These are phyloP conservation scores for Apiospora koreana DNA, from an alignment of 2,329 filamentous ascomycete genomes.

Conservation along the genomic window DNA sequence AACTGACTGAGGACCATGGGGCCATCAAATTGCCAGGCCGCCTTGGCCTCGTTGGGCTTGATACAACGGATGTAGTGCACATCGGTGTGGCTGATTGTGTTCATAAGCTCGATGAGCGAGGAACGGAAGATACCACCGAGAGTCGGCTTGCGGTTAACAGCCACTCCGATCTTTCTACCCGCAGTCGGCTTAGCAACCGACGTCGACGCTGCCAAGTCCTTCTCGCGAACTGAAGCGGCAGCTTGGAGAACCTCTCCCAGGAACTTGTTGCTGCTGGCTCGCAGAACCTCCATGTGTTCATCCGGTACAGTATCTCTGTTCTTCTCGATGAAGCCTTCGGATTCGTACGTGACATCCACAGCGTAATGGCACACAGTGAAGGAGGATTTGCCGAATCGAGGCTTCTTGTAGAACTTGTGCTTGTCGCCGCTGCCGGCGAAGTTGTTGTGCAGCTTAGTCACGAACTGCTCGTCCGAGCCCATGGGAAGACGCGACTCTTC, in stretches of 20 bases:
- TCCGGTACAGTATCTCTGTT: slow-evolving; percentile 98
- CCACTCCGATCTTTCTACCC: slow-evolving; percentile 85
- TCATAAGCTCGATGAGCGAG: slow-evolving; percentile 96
- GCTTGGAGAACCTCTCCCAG: slow-evolving; percentile 82
- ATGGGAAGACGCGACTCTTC: slow-evolving; percentile 96
- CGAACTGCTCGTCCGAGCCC: slow-evolving; percentile 96
- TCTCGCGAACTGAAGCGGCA: slow-evolving; percentile 84
- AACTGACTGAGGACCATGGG: slow-evolving; percentile 98
- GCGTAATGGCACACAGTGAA: slow-evolving; percentile 99
- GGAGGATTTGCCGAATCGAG: slow-evolving; percentile 92
- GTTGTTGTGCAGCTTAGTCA: slow-evolving; percentile 93
- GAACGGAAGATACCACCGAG: slow-evolving; percentile 98
- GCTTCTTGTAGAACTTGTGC: slow-evolving; percentile 98
- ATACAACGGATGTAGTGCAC: slow-evolving; percentile 99
- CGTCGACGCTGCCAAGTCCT: slow-evolving; percentile 69
- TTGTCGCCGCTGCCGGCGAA: slow-evolving; percentile 74
- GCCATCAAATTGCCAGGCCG: slow-evolving; percentile 96
- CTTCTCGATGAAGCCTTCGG: slow-evolving; percentile 98
- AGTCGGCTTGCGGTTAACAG: slow-evolving; percentile 93
- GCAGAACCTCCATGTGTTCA: slow-evolving; percentile 93
- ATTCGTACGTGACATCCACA: slow-evolving; percentile 97
- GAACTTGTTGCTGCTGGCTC: slow-evolving; percentile 81
- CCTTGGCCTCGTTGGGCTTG: slow-evolving; percentile 97
- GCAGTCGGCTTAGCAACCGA: slow-evolving; percentile 77
- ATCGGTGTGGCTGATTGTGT: slow-evolving; percentile 95